Evolutionary conservation across 495 filamentous ascomycete species (phyloP).

Genomic region (Xylaria longipes): DNA sequence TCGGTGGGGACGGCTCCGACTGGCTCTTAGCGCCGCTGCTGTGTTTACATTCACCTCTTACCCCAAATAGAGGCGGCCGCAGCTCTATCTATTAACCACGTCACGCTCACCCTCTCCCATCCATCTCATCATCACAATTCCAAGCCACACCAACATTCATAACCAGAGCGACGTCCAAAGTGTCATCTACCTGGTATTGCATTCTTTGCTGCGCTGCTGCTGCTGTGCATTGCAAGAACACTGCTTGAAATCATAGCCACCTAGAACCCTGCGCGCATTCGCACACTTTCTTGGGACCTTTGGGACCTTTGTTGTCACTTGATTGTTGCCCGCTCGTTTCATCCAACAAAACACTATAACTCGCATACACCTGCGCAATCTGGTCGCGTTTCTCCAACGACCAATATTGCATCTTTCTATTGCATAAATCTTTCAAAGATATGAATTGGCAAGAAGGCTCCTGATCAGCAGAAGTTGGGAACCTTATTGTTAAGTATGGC

Average conservation of each 20-base stretch:
- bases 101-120: constrained; percentile 10
- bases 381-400: not conserved
- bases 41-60: constrained; percentile 29
- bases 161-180: constrained; percentile 14
- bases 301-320: constrained; percentile 12
- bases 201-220: constrained; percentile 16
- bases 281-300: not conserved
- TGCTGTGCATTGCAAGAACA: constrained; percentile 19
- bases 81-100: constrained; percentile 6
- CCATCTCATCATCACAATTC: not conserved
- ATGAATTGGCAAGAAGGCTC: constrained; percentile 19
- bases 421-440: constrained; percentile 23
- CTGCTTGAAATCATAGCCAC: constrained; percentile 1
- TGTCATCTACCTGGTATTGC: constrained; percentile 27
- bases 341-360: not conserved
- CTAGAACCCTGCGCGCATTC: constrained; percentile 19
- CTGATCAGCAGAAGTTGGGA: constrained; percentile 18
- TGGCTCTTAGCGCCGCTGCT: constrained; percentile 24
- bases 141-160: constrained; percentile 13
- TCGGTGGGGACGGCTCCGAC: constrained; percentile 3
- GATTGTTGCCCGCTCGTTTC: not conserved
- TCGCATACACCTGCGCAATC: not conserved
- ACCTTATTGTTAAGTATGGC: constrained; percentile 27
- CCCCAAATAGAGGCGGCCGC: constrained; percentile 30
- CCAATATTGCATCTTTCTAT: constrained; percentile 17